Evolutionary conservation across 1,139 yeast species (phyloP).

Genomic region (Lodderomyces jiufengensis): DNA sequence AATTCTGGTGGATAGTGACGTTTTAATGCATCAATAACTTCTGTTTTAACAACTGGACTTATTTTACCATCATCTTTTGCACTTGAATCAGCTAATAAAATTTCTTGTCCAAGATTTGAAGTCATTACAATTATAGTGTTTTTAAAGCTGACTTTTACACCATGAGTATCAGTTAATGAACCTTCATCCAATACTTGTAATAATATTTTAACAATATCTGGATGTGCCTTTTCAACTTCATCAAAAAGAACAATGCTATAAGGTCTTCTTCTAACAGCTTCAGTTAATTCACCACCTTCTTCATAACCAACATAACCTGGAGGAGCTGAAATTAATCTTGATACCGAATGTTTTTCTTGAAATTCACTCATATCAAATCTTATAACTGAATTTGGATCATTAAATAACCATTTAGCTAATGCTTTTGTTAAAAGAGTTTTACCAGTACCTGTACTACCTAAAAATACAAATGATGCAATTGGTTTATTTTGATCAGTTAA

Average conservation of each 20-base stretch:
- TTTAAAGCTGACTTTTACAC: slow-evolving; percentile 88
- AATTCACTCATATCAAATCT: slow-evolving; percentile 97
- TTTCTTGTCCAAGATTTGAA: slow-evolving; percentile 92
- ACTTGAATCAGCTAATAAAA: slow-evolving; percentile 59
- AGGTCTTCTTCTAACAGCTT: slow-evolving; percentile 92
- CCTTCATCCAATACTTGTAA: slow-evolving; percentile 96
- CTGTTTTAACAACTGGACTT: slow-evolving; percentile 45
- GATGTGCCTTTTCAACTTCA: slow-evolving; percentile 96
- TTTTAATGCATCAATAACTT: slow-evolving; percentile 66
- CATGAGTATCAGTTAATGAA: slow-evolving; percentile 88
- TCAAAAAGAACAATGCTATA: slow-evolving; percentile 90
- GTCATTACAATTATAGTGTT: slow-evolving; percentile 97
- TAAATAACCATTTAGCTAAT: slow-evolving; percentile 85
- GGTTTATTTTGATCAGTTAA: slow-evolving; percentile 91
- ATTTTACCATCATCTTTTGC: slow-evolving; percentile 45
- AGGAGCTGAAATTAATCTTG: slow-evolving; percentile 93
- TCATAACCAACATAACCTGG: slow-evolving; percentile 98
- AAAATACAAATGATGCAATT: slow-evolving; percentile 90
- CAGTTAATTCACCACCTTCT: slow-evolving; percentile 92
- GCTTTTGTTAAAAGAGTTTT: slow-evolving; percentile 93
- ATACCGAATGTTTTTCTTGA: slow-evolving; percentile 88
- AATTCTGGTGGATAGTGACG: slow-evolving; percentile 88
- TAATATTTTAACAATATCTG: slow-evolving; percentile 82
- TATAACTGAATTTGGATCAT: slow-evolving; percentile 79
- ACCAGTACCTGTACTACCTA: slow-evolving; percentile 99